phyloP scores from a whole-genome alignment of 495 filamentous ascomycete species.

The Podospora pseudopauciseta region DNA sequence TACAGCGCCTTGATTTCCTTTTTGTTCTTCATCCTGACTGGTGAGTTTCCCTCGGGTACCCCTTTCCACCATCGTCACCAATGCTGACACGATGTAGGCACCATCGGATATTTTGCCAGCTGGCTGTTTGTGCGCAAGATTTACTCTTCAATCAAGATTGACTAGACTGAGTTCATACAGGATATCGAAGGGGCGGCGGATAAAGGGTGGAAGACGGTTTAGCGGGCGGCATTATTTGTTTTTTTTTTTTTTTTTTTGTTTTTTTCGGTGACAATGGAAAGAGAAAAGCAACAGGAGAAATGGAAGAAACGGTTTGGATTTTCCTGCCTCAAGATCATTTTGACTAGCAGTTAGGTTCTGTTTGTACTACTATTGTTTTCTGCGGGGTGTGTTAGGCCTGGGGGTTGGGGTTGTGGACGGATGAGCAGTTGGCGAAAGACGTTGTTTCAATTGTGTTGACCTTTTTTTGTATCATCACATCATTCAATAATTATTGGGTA shows the following conservation, averaged over 20 bases:
- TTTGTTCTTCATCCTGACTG: conserved; percentile 88
- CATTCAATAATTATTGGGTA: neutral
- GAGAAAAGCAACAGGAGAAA: conserved; percentile 10
- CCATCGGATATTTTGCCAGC: conserved; percentile 91
- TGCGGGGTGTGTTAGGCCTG: neutral
- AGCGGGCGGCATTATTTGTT: neutral
- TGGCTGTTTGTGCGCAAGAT: conserved; percentile 93
- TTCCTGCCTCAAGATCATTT: neutral
- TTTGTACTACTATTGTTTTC: neutral
- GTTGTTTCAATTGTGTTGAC: neutral
- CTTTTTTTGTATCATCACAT: neutral
- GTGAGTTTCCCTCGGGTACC: conserved; percentile 49
- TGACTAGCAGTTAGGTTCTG: neutral
- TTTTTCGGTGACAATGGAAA: conserved; percentile 6
- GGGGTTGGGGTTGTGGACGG: neutral
- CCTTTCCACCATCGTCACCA: neutral
- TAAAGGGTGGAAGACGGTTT: neutral
- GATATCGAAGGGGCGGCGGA: neutral
- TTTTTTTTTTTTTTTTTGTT: neutral
- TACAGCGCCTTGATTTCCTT: conserved; percentile 88
- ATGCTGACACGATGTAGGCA: conserved; percentile 44
- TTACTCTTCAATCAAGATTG: conserved; percentile 93
- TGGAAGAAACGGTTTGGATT: conserved; percentile 4
- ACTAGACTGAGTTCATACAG: conserved; percentile 44
- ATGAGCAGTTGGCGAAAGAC: neutral